These are phyloP conservation scores for Solanum hybrid DNA, from an alignment of 305 asterid genomes.

Conservation along the genomic window DNA sequence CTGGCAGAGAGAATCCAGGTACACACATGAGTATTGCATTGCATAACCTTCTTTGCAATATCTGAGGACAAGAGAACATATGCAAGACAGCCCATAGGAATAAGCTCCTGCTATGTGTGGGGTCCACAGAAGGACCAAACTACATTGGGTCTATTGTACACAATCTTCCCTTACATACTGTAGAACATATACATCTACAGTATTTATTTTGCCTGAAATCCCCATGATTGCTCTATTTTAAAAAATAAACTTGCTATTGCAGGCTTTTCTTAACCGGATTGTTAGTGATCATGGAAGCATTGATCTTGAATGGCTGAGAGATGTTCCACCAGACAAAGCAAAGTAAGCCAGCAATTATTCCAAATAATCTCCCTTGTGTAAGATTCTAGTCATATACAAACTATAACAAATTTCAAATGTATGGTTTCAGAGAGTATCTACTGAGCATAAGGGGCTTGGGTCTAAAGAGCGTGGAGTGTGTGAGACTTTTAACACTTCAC, in stretches of 20 bases:
- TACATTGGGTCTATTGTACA: not conserved
- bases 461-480: slow-evolving; percentile 94
- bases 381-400: not conserved
- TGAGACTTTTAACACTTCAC: slow-evolving; percentile 94
- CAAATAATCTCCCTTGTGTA: not conserved
- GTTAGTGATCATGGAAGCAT: slow-evolving; percentile 82
- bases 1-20: slow-evolving; percentile 95
- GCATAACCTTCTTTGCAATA: not conserved
- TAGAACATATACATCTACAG: not conserved
- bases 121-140: not conserved
- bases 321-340: slow-evolving; percentile 93
- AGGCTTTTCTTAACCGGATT: slow-evolving; percentile 82
- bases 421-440: slow-evolving; percentile 72
- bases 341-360: slow-evolving; percentile 46
- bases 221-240: not conserved
- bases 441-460: slow-evolving; percentile 94
- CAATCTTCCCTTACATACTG: not conserved
- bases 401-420: not conserved
- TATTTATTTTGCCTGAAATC: not conserved
- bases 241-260: slow-evolving; percentile 18
- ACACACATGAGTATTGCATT: slow-evolving; percentile 6
- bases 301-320: slow-evolving; percentile 97
- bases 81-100: not conserved
- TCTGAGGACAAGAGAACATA: not conserved
- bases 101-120: not conserved